A percentile compares a stretch with the other conserved stretches of the same genome.
phyloP scores from a whole-genome alignment of 345 rosid species.

The Aethionema arabicum region DNA sequence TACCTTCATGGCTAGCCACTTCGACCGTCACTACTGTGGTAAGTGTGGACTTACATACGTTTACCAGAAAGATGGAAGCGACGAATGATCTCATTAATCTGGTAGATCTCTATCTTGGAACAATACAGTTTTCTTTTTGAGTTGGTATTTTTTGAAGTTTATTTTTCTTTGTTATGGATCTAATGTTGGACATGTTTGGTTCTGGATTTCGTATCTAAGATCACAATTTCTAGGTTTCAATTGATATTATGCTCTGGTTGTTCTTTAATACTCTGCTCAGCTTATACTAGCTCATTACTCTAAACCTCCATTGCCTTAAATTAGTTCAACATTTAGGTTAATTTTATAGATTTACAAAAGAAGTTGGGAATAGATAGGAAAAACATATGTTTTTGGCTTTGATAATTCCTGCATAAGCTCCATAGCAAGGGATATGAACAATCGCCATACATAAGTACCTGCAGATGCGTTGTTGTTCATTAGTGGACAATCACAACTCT shows the following conservation, averaged over 20 bases:
- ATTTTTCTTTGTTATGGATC: slow-evolving; percentile 1
- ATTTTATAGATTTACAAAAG: slow-evolving; percentile 30
- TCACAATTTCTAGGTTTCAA: slow-evolving; percentile 2
- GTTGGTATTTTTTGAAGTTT: slow-evolving; percentile 3
- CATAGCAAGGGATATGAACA: slow-evolving; percentile 74
- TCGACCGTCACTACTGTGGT: slow-evolving; percentile 74
- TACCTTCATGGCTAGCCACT: slow-evolving; percentile 70
- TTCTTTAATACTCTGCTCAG: not conserved
- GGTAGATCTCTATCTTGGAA: slow-evolving; percentile 11
- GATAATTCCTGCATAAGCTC: slow-evolving; percentile 51
- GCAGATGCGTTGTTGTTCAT: slow-evolving; percentile 5
- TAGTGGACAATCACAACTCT: not conserved
- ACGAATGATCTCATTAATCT: slow-evolving; percentile 20
- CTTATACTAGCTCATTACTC: not conserved
- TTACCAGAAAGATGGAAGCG: slow-evolving; percentile 66
- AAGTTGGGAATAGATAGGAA: slow-evolving; percentile 49
- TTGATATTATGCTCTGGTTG: slow-evolving; percentile 11
- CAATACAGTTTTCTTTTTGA: slow-evolving; percentile 2
- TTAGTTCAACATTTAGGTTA: no score
- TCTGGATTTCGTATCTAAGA: not conserved
- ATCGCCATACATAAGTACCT: slow-evolving; percentile 68
- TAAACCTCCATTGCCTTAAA: not conserved
- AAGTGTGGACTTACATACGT: slow-evolving; percentile 72
- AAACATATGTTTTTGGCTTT: slow-evolving; percentile 48
- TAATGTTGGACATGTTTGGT: slow-evolving; percentile 27